A percentile compares a stretch with the other conserved stretches of the same genome.
phyloP scores from a whole-genome alignment of 1,284 basidiomycete genomes.

The Microbotryum silenes-acaulis region DNA sequence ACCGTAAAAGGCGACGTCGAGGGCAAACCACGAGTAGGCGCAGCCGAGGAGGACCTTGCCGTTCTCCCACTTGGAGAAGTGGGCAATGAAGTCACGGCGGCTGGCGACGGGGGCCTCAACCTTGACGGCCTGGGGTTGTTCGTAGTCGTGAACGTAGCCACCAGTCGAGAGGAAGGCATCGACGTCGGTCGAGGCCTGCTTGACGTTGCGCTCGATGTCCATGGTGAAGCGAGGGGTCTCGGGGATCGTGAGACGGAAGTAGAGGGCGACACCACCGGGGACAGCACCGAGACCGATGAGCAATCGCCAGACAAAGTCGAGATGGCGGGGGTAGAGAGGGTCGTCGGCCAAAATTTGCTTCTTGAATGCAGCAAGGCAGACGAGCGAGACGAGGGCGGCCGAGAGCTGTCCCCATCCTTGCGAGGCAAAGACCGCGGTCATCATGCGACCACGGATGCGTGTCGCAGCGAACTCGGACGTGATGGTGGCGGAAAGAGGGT shows the following conservation, averaged over 20 bases:
- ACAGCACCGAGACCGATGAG: constrained; percentile 56
- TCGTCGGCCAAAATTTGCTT: constrained; percentile 49
- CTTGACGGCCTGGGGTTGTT: constrained; percentile 48
- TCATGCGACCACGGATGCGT: constrained; percentile 61
- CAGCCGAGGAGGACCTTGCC: constrained; percentile 58
- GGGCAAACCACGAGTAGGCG: constrained; percentile 51
- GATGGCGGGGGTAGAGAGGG: constrained; percentile 31
- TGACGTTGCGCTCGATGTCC: constrained; percentile 76
- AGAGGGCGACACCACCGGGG: constrained; percentile 59
- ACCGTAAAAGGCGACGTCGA: constrained; percentile 66
- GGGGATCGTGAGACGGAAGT: constrained; percentile 65
- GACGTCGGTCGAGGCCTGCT: constrained; percentile 61
- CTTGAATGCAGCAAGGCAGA: constrained; percentile 64
- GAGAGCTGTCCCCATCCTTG: constrained; percentile 48
- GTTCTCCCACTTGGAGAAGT: constrained; percentile 60
- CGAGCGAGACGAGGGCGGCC: constrained; percentile 61
- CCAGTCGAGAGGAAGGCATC: constrained; percentile 55
- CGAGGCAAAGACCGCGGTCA: constrained; percentile 53
- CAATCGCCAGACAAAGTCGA: constrained; percentile 48
- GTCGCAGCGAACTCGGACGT: constrained; percentile 65
- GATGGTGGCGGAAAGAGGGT: constrained; percentile 58
- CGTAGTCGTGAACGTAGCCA: constrained; percentile 51
- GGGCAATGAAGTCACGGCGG: constrained; percentile 51
- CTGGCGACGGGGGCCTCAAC: constrained; percentile 53
- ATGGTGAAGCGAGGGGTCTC: constrained; percentile 77